Percentiles rank a stretch among this genome's conserved stretches.
Conservation (phyloP, 2,329 filamentous ascomycete genomes). For the Trichophyton equinum region DNA sequence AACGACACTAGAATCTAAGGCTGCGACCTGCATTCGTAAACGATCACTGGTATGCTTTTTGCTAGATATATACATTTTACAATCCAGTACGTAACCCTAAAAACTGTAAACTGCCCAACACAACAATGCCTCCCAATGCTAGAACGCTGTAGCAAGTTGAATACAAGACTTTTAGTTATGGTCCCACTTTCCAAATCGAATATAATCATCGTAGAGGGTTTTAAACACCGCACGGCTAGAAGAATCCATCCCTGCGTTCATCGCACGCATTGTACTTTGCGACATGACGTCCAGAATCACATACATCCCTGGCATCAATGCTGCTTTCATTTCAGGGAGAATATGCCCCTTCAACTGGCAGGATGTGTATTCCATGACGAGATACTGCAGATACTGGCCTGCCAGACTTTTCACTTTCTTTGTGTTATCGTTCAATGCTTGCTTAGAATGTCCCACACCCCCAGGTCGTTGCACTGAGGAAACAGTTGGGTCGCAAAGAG, state of each 20-base stretch:
- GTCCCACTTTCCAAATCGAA: constrained; percentile 37
- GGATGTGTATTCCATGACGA: constrained; percentile 45
- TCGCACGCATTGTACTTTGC: constrained; percentile 36
- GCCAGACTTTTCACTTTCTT: constrained; percentile 47
- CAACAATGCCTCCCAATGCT: background rate
- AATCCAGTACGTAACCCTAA: background rate
- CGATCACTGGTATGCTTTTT: no score
- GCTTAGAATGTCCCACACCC: constrained; percentile 25
- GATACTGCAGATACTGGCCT: constrained; percentile 45
- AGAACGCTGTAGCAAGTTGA: background rate
- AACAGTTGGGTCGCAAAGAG: constrained; percentile 49
- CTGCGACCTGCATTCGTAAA: no score
- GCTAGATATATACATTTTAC: background rate
- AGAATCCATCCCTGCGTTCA: constrained; percentile 41
- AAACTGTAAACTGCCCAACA: background rate
- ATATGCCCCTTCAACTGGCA: constrained; percentile 40
- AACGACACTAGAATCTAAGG: no score
- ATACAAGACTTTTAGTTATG: constrained; percentile 23
- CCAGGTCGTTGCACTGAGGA: constrained; percentile 37
- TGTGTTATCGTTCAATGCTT: constrained; percentile 45
- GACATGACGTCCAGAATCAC: constrained; percentile 42
- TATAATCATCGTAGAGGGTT: constrained; percentile 41
- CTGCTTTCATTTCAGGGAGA: constrained; percentile 40
- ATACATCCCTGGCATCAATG: constrained; percentile 41
- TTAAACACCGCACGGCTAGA: constrained; percentile 42